Evolutionary conservation across 805 yeast genomes (phyloP).

Genomic region (Candida loeiensis): DNA sequence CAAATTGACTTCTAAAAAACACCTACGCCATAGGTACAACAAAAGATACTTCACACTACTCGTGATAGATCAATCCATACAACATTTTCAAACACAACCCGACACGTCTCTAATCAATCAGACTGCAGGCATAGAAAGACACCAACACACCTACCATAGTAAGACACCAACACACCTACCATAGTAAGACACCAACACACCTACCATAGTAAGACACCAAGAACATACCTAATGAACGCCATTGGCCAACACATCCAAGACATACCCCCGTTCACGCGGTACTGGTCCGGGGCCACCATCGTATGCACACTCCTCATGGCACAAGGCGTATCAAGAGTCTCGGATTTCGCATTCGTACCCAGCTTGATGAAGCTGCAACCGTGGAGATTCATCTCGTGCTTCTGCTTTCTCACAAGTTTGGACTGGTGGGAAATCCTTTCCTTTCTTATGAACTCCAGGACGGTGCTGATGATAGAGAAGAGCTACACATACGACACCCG

Average conservation of each 20-base stretch:
- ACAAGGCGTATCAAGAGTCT: constrained; percentile 16
- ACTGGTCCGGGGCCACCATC: constrained; percentile 27
- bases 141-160: too few species aligned
- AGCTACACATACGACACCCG: constrained; percentile 7
- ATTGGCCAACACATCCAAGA: constrained; percentile 1
- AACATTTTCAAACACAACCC: too few species aligned
- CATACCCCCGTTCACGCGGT: constrained; percentile 22
- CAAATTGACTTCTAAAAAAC: too few species aligned
- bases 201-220: too few species aligned
- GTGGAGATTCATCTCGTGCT: constrained; percentile 36
- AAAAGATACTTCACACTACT: too few species aligned
- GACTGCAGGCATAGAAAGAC: too few species aligned
- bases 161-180: too few species aligned
- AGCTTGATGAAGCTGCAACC: constrained; percentile 28
- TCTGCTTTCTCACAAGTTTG: constrained; percentile 21
- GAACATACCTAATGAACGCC: too few species aligned
- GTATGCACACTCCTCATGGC: constrained; percentile 20
- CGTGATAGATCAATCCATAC: too few species aligned
- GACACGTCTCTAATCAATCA: too few species aligned
- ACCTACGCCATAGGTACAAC: too few species aligned
- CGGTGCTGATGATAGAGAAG: background rate
- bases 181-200: too few species aligned
- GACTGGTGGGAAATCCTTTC: background rate
- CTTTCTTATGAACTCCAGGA: background rate
- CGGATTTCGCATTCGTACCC: constrained; percentile 24